Base-by-base conservation (phyloP, 2,329 filamentous ascomycete genomes). In the Epicoccum nigrum region DNA sequence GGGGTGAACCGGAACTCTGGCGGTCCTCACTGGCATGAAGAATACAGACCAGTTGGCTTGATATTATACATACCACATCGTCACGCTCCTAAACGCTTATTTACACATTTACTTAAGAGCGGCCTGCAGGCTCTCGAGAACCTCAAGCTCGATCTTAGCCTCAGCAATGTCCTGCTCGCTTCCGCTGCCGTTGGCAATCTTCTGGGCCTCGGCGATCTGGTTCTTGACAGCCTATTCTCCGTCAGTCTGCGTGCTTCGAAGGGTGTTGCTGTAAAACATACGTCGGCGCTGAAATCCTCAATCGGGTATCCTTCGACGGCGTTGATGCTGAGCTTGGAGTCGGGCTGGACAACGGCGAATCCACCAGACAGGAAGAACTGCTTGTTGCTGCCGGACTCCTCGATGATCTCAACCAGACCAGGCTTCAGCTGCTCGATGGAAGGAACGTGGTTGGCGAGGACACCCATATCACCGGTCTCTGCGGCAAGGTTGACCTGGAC, bases 361-460 rank as follows among this genome's bases (percentile, higher is more conserved):
- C 94, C 94, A 73, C 94, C 94, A 61, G 94, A 96, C 56, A 97
- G 85, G 88, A 99, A 99, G 83, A 94, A 99, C 80, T 95, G 90
- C 86, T 99, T 99, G 89, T 76, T 87, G 63, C 82, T 83, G 73
- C 91, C 90, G 73, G 81, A 85, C 85, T 99, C 94, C 83, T 97
- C 93, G 65, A 97, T 86, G 73, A 99, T 84, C 83, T 97, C 93
- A 66, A 99, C 84, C 66, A 97, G 81, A 72, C 94, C 94, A 56
- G 94, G 92, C 86, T 95, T 96, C 78, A 99, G 84, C 84, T 99
- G 94, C 84, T 99, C 94, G 74, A 99, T 97, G 58, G 92, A 92
- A 62, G 94, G 92, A 71, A 99, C 94, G 86, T 99, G 94, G 84
- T 94, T 95, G 76, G 94, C 94, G 74, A 99, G 89, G 70, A 99